Evolutionary conservation across 768 basidiomycete genomes (phyloP).

Genomic region (Boletus rufocinnamomeus): DNA sequence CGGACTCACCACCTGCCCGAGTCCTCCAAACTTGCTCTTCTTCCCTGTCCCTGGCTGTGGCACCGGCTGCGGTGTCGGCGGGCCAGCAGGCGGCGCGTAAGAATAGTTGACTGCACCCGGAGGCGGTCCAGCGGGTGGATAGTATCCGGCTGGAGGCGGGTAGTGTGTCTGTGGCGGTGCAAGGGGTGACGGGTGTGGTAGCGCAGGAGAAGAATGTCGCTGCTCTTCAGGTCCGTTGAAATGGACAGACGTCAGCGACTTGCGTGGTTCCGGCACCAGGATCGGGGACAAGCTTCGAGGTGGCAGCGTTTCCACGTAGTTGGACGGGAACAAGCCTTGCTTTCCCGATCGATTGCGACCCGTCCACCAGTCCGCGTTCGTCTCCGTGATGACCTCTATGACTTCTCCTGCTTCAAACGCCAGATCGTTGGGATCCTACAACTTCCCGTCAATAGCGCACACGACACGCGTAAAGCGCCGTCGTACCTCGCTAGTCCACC

Average conservation of each 20-base stretch:
- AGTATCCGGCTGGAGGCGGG: slow-evolving; percentile 20
- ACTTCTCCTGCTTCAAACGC: slow-evolving; percentile 73
- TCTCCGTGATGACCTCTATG: slow-evolving; percentile 79
- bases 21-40: slow-evolving; percentile 41
- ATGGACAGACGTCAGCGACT: slow-evolving; percentile 12
- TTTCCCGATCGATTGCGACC: slow-evolving; percentile 60
- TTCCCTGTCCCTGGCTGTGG: slow-evolving; percentile 35
- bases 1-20: slow-evolving; percentile 40
- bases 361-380: slow-evolving; percentile 90
- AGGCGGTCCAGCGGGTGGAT: slow-evolving; percentile 17
- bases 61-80: slow-evolving; percentile 39
- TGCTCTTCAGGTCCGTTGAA: slow-evolving; percentile 13
- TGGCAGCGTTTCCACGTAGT: slow-evolving; percentile 66
- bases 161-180: slow-evolving; percentile 20
- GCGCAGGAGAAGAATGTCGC: slow-evolving; percentile 21
- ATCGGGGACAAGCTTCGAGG: slow-evolving; percentile 22
- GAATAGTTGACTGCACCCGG: slow-evolving; percentile 14
- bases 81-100: slow-evolving; percentile 33
- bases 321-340: slow-evolving; percentile 77
- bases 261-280: slow-evolving; percentile 27
- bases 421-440: slow-evolving; percentile 75
- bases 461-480: not conserved
- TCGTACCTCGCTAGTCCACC: slow-evolving; percentile 33
- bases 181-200: slow-evolving; percentile 18
- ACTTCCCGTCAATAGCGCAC: slow-evolving; percentile 9